phyloP scores from a whole-genome alignment of 306 rosid genomes.

The Prunus fruticosa region DNA sequence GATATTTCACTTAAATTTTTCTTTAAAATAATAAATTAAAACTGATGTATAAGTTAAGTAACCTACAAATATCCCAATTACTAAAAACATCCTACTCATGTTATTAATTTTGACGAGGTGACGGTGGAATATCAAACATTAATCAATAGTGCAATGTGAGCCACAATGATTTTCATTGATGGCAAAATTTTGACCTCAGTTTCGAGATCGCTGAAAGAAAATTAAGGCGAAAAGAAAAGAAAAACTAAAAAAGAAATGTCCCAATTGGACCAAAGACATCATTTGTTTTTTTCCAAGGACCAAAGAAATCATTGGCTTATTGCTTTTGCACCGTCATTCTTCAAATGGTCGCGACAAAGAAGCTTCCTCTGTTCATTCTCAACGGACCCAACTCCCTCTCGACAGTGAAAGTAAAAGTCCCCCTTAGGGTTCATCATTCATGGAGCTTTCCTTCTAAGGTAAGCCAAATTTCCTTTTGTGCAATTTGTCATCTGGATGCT shows the following conservation, averaged over 20 bases:
- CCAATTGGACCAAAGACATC: background rate
- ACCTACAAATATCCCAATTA: no score
- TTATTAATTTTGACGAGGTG: no score
- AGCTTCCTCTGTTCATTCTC: constrained; percentile 29
- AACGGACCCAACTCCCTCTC: constrained; percentile 22
- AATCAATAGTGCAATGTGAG: no score
- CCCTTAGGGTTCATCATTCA: constrained; percentile 15
- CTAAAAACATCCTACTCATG: no score
- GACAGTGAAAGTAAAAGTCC: constrained; percentile 1
- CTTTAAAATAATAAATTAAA: no score
- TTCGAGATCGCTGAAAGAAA: background rate
- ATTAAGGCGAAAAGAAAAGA: background rate
- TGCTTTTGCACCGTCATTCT: background rate
- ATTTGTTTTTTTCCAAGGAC: no score
- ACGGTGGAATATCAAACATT: no score
- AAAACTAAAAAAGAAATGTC: background rate
- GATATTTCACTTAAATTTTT: no score
- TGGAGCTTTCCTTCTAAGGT: constrained; percentile 1
- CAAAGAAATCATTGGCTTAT: background rate
- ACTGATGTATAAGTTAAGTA: no score
- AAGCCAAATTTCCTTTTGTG: constrained; percentile 1
- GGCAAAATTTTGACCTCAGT: no score
- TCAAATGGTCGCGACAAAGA: constrained; percentile 12
- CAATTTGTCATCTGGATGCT: constrained; percentile 20
- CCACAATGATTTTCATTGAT: no score